Evolutionary conservation across 108 stramenopile genomes (phyloP), one percentile per base, ranked within the genome.

Genomic region (Chaetoceros tenuissimus): DNA sequence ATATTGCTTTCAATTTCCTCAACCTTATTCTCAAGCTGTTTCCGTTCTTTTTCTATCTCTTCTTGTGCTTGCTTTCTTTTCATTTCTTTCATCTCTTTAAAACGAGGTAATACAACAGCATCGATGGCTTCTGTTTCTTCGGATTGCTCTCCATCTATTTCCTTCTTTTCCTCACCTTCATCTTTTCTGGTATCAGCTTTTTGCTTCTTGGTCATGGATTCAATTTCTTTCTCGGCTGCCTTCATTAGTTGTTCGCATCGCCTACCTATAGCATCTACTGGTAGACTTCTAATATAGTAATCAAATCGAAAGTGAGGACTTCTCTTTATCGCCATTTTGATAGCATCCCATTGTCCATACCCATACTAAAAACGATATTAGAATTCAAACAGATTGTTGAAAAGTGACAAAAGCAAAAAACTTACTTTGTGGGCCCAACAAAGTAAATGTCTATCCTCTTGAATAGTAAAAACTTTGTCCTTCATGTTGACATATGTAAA

Each of bases 331-430:
- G 91, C 87, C 74, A 89, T 78, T 56, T 82, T 87, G 3, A 92
- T 80, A 23, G 91, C 91, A 47, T 80, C 81, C 91, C 91, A 92
- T 69, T 92, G 82, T 0, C 89, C 89, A 43, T 82, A 86, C 5
- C 89, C 89, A 60, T 73, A 90, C 85, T 85, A 34, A 53, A 43
- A 55, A 31, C 10, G 18, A 29, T 20, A 28, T 49, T 29, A 52
- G 2, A 1, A 18, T 16, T 18, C 1, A 19, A 46, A 22, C 1
- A 40, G 25, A 30, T 29, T 31, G 28, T 51, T 54, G 13, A 31
- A 16, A 13, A 8, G 34, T 7, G 46, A 57, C 31, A 21, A 49
- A 31, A 51, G 24, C 40, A 2, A 43, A 18, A 21, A 43, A 19
- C 74, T 70, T 68, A 86, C 85, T 74, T 89, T 87, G 28, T 81